Evolutionary conservation across 129 eudicot genomes (phyloP), one percentile per base, ranked within the genome.

Genomic region (Flaveria trinervia): DNA sequence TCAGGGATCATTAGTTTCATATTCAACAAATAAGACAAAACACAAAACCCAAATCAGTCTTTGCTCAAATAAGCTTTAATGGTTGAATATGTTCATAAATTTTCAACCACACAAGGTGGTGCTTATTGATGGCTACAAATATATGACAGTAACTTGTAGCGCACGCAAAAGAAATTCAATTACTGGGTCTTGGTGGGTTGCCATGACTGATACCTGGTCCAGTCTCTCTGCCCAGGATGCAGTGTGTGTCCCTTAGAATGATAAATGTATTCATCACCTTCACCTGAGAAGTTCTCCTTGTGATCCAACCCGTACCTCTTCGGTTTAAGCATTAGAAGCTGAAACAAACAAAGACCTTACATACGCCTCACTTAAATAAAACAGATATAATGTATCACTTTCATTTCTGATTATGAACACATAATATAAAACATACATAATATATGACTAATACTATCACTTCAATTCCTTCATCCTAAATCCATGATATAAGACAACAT

Each of bases 221-320:
- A 94, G 75, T 94, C 92, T 80, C 98, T 87, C 80, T 94, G 98
- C 30, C 98, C 97, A 52, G 97, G 93, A 79, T 94, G 73, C 50
- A 94, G 86, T 56, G 96, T 51, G 74, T 94, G 98, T 15, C 98
- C 98, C 84, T 94, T 94, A 68, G 98, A 94, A 83, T 94, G 98
- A 65, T 94, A 94, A 28, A 94, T 94, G 85, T 89, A 87, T 74
- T 89, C 84, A 28, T 94, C 98, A 14, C 98, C 98, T 82, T 91
- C 97, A 17, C 98, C 98, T 0, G 98, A 82, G 71, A 87, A 91
- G 74, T 94, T 94, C 83, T 94, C 93, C 81, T 86, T 94, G 86
- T 94, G 98, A 65, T 94, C 98, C 85, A 91, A 67, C 5, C 97
- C 97, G 23, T 94, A 94, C 80, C 96, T 91, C 85, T 86, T 86